These are phyloP conservation scores for Crassisporium funariophilum DNA, from an alignment of 768 basidiomycete genomes.

Conservation along the genomic window DNA sequence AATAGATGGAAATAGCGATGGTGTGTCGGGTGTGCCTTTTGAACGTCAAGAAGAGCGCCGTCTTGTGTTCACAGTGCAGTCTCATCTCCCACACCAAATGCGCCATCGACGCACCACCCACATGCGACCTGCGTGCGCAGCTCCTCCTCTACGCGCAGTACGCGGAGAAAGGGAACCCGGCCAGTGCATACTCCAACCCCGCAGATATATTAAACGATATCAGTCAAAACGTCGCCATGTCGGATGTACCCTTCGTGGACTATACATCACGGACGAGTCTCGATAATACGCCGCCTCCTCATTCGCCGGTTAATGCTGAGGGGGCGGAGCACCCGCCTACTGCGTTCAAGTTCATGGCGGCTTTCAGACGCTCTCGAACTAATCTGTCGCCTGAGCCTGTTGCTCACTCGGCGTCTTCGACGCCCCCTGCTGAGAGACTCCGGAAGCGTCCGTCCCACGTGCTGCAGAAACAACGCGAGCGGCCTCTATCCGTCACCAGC, in stretches of 20 bases:
- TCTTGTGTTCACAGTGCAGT: constrained; percentile 87
- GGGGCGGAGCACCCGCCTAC: constrained; percentile 48
- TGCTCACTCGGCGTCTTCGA: constrained; percentile 30
- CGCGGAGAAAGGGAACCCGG: constrained; percentile 64
- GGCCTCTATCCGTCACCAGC: constrained; percentile 63
- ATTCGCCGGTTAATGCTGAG: constrained; percentile 26
- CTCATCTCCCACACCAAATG: constrained; percentile 87
- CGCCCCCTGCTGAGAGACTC: constrained; percentile 22
- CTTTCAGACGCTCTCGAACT: constrained; percentile 67
- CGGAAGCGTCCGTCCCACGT: constrained; percentile 16
- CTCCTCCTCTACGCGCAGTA: constrained; percentile 79
- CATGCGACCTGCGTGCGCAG: constrained; percentile 81
- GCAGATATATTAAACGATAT: constrained; percentile 44
- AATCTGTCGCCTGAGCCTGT: constrained; percentile 50
- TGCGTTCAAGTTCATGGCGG: constrained; percentile 65
- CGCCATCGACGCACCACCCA: constrained; percentile 69
- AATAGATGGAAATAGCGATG: constrained; percentile 75
- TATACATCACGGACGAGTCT: constrained; percentile 50
- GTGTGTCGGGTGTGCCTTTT: constrained; percentile 81
- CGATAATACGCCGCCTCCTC: constrained; percentile 41
- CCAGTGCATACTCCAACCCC: constrained; percentile 54
- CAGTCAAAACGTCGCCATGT: constrained; percentile 48
- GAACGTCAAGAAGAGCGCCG: constrained; percentile 82
- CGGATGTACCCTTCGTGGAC: constrained; percentile 57
- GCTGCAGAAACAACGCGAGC: constrained; percentile 40